Evolutionary conservation across 176 grass and related monocot species (phyloP).

Genomic region (Triticum dicoccoides): DNA sequence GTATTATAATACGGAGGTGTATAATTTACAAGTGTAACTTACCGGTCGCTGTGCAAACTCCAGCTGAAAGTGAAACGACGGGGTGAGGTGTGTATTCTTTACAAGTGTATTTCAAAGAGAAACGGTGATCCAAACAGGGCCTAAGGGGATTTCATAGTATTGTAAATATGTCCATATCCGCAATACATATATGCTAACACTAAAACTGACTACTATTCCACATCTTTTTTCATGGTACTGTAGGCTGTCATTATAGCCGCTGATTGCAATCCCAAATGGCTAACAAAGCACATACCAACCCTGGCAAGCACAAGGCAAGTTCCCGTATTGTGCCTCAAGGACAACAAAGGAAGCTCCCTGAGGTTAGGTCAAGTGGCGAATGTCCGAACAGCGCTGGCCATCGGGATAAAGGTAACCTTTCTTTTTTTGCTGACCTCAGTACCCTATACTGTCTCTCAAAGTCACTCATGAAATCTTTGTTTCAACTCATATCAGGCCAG

Average conservation of each 20-base stretch:
- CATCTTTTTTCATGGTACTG: constrained; percentile 13
- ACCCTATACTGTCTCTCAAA: not conserved
- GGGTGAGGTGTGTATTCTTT: too few relatives aligned
- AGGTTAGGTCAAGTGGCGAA: constrained; percentile 81
- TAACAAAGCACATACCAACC: constrained; percentile 79
- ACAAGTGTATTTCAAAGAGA: too few relatives aligned
- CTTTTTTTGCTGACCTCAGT: not conserved
- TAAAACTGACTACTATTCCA: not conserved
- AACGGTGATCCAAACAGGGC: too few relatives aligned
- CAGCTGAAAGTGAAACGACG: too few relatives aligned
- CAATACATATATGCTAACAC: not conserved
- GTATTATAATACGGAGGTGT: too few relatives aligned
- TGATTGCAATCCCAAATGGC: constrained; percentile 87
- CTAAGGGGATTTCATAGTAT: too few relatives aligned
- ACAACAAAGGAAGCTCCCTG: constrained; percentile 77
- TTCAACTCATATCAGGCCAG: constrained; percentile 31
- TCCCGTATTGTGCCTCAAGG: constrained; percentile 70
- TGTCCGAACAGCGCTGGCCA: constrained; percentile 70
- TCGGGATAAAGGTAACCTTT: constrained; percentile 72
- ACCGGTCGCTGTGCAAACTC: too few relatives aligned
- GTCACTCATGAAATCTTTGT: not conserved
- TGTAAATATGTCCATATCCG: not conserved
- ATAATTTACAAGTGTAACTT: too few relatives aligned
- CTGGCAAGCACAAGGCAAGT: constrained; percentile 74
- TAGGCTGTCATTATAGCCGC: constrained; percentile 74